phyloP scores from a whole-genome alignment of 495 filamentous ascomycete species.

The Neurospora pannonica region DNA sequence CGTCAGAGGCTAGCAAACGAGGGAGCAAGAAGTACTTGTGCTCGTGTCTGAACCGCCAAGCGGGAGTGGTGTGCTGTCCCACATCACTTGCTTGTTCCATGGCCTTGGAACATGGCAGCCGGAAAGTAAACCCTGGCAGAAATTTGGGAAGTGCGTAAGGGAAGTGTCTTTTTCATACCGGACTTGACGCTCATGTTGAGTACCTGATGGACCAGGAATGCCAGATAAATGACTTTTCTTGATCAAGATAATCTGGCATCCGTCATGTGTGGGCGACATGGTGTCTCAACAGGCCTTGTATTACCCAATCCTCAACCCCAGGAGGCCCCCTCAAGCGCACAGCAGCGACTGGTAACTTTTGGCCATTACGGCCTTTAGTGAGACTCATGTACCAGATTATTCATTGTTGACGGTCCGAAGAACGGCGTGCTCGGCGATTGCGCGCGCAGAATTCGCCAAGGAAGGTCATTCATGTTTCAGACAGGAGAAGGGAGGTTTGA shows the following conservation, averaged over 20 bases:
- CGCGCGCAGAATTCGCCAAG: background rate
- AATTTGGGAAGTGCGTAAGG: background rate
- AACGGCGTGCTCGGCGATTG: background rate
- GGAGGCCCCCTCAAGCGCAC: background rate
- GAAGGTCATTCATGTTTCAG: background rate
- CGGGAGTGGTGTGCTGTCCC: background rate
- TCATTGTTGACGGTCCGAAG: background rate
- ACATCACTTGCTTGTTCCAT: background rate
- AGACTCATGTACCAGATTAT: background rate
- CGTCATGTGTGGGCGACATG: constrained; percentile 14
- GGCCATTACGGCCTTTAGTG: background rate
- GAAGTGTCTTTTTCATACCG: background rate
- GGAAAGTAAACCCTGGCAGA: background rate
- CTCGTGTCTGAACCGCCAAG: constrained; percentile 3
- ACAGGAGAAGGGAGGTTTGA: background rate
- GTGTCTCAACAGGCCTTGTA: constrained; percentile 13
- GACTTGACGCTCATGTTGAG: background rate
- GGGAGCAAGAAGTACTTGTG: background rate
- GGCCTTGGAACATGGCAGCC: background rate
- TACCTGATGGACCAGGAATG: background rate
- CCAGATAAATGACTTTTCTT: constrained; percentile 4
- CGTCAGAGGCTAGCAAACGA: background rate
- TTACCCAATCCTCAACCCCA: constrained; percentile 4
- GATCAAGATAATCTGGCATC: constrained; percentile 5
- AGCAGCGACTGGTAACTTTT: background rate